Conservation (phyloP, 2,329 filamentous ascomycete genomes). For the Neonectria hederae region DNA sequence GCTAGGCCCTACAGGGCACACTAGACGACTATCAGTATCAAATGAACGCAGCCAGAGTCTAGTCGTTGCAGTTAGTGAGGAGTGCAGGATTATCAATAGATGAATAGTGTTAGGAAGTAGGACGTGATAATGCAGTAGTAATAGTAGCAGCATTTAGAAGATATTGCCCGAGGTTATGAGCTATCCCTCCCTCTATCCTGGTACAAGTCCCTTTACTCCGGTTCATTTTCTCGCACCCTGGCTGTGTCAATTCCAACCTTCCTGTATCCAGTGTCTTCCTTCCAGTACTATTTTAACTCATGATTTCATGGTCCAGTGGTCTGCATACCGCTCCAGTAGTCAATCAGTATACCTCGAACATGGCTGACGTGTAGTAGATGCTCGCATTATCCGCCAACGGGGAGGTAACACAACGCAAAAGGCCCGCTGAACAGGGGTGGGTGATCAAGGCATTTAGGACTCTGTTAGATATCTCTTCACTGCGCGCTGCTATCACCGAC, state of each 20-base stretch:
- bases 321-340: neutral
- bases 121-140: neutral
- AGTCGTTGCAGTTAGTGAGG: neutral
- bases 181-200: no score
- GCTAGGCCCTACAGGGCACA: neutral
- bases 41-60: neutral
- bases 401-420: no score
- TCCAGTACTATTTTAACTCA: no score
- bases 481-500: no score
- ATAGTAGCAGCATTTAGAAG: neutral
- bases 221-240: neutral
- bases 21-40: neutral
- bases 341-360: neutral
- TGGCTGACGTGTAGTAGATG: neutral
- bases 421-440: no score
- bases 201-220: no score
- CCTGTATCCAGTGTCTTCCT: no score
- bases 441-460: neutral
- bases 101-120: neutral
- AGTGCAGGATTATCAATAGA: neutral
- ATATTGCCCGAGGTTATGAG: no score
- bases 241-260: neutral
- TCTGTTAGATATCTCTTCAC: neutral
- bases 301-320: neutral
- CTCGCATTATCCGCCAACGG: neutral